These are phyloP conservation scores for Microthyrium microscopicum DNA, from an alignment of 2,329 filamentous ascomycete species.

Conservation along the genomic window DNA sequence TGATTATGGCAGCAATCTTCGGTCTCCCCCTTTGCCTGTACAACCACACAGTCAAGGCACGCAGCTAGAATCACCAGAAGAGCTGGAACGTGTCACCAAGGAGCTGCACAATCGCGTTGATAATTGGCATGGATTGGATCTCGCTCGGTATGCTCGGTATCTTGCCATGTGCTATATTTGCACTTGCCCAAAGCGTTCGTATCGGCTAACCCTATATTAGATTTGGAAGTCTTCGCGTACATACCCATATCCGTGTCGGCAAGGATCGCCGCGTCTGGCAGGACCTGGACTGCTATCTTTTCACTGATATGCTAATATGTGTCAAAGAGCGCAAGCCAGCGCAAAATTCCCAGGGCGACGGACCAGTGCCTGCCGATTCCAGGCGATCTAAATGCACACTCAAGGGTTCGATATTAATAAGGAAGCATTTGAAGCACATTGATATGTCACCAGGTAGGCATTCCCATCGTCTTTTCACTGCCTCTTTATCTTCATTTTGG, in stretches of 20 bases:
- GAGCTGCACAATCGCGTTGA: slow-evolving; percentile 76
- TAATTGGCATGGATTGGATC: slow-evolving; percentile 95
- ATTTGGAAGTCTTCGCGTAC: slow-evolving; percentile 81
- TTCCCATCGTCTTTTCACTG: not conserved
- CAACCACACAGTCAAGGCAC: not conserved
- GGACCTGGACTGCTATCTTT: slow-evolving; percentile 90
- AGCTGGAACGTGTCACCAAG: slow-evolving; percentile 72
- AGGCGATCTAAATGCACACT: slow-evolving; percentile 68
- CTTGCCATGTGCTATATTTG: too few species aligned
- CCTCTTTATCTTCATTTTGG: not conserved
- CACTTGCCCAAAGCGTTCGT: not conserved
- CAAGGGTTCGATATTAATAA: slow-evolving; percentile 95
- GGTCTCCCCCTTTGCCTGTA: not conserved
- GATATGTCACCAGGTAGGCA: slow-evolving; percentile 38
- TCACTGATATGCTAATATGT: slow-evolving; percentile 97
- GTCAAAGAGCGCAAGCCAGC: slow-evolving; percentile 83
- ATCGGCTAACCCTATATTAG: slow-evolving; percentile 6
- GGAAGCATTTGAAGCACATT: slow-evolving; percentile 89
- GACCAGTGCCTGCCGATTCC: slow-evolving; percentile 21
- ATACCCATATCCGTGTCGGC: slow-evolving; percentile 79
- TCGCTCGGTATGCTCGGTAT: slow-evolving; percentile 43
- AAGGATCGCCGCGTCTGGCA: slow-evolving; percentile 97
- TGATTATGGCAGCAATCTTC: not conserved
- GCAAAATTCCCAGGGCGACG: not conserved
- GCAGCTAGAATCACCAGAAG: slow-evolving; percentile 53